phyloP scores from a whole-genome alignment of 768 basidiomycete genomes.

The Hericium rajendrae region DNA sequence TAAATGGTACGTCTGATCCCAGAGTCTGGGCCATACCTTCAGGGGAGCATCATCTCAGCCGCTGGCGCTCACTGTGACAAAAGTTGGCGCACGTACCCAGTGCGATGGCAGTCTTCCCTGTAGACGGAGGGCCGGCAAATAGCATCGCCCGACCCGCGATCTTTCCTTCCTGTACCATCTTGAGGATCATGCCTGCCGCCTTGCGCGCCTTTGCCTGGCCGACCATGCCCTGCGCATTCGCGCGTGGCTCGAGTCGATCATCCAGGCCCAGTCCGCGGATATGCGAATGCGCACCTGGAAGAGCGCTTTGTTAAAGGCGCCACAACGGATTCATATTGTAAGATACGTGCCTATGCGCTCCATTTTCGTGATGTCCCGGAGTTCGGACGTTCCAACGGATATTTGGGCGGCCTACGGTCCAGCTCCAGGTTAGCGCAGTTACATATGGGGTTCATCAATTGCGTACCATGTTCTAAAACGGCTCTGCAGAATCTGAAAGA shows the following conservation, averaged over 20 bases:
- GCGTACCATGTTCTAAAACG: too few relatives aligned
- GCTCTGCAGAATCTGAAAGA: too few relatives aligned
- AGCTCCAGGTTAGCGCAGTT: too few relatives aligned
- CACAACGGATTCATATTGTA: neutral
- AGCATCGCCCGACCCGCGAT: conserved; percentile 95
- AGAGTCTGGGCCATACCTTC: conserved; percentile 93
- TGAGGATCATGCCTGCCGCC: conserved; percentile 94
- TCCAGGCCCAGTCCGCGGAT: conserved; percentile 94
- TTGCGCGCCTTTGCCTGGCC: conserved; percentile 94
- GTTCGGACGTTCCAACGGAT: conserved; percentile 64
- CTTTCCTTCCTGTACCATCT: conserved; percentile 94
- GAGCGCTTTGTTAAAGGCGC: conserved; percentile 8
- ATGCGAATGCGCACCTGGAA: conserved; percentile 83
- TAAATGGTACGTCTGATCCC: conserved; percentile 93
- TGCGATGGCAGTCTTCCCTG: conserved; percentile 97
- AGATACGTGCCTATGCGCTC: conserved; percentile 68
- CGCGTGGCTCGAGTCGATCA: conserved; percentile 81
- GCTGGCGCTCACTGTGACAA: neutral
- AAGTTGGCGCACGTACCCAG: conserved; percentile 49
- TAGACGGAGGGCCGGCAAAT: conserved; percentile 95
- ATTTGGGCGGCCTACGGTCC: conserved; percentile 54
- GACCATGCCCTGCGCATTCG: conserved; percentile 91
- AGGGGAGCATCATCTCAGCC: neutral
- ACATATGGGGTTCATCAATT: too few relatives aligned
- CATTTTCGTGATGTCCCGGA: conserved; percentile 86